These are phyloP conservation scores for Dictyostelium brefeldianum DNA, from an alignment of 78 protist genomes.

Conservation along the genomic window DNA sequence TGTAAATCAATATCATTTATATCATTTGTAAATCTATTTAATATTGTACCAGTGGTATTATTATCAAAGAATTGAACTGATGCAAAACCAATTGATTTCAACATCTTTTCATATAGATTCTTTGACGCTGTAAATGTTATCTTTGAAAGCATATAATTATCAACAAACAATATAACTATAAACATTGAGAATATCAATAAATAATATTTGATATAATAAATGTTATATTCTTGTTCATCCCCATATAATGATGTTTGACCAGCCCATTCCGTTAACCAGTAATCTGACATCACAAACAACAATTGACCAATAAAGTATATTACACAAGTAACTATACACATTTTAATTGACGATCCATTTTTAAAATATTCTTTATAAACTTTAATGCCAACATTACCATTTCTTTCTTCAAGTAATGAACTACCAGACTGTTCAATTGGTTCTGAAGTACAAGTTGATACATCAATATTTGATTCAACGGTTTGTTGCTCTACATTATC, in stretches of 20 bases:
- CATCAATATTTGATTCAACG: not conserved
- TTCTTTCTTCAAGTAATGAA: constrained; percentile 29
- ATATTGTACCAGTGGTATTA: constrained; percentile 68
- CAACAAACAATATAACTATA: constrained; percentile 2
- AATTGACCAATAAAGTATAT: constrained; percentile 36
- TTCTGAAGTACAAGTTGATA: not conserved
- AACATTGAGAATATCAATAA: not conserved
- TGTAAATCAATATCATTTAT: constrained; percentile 65
- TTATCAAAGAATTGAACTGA: constrained; percentile 50
- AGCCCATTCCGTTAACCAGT: constrained; percentile 39
- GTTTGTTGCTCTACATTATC: not conserved
- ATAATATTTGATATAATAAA: constrained; percentile 26
- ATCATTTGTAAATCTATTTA: constrained; percentile 74
- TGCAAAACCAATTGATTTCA: not conserved
- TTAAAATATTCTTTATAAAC: constrained; percentile 14
- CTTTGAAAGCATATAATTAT: not conserved
- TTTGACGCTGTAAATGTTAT: constrained; percentile 8
- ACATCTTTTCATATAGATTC: not conserved
- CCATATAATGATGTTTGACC: not conserved
- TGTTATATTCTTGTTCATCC: not conserved
- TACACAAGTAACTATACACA: not conserved
- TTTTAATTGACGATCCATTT: constrained; percentile 7
- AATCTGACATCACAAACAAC: constrained; percentile 21
- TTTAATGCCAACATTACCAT: not conserved
- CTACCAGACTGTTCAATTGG: constrained; percentile 10